Percentiles rank a stretch among this genome's conserved stretches.
phyloP scores from a whole-genome alignment of 163 green algal genomes.

The Scenedesmus sp. region DNA sequence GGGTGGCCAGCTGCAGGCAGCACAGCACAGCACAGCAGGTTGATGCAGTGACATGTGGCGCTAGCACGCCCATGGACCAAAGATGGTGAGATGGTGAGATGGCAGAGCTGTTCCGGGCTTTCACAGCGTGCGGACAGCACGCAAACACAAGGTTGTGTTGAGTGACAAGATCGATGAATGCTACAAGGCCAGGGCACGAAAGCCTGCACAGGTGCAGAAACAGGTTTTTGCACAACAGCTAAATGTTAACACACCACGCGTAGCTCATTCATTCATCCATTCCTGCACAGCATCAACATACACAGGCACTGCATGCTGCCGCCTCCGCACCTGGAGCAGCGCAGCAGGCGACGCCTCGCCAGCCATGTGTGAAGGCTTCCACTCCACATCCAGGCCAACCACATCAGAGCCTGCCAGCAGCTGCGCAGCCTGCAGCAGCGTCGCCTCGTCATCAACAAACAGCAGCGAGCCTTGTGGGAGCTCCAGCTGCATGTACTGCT shows the following conservation, averaged over 20 bases:
- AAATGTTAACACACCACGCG: too few species aligned
- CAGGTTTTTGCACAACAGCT: too few species aligned
- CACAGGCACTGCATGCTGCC: not conserved
- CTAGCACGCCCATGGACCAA: too few species aligned
- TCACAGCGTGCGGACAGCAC: too few species aligned
- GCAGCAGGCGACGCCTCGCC: constrained; percentile 23
- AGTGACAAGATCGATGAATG: too few species aligned
- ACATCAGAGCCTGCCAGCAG: constrained; percentile 20
- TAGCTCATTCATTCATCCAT: not conserved
- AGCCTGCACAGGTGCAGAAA: too few species aligned
- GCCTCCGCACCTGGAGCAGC: constrained; percentile 36
- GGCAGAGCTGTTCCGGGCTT: too few species aligned
- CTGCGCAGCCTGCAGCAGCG: not conserved
- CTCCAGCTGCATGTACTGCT: constrained; percentile 45
- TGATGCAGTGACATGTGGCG: too few species aligned
- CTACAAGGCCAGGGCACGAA: too few species aligned
- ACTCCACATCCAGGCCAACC: constrained; percentile 56
- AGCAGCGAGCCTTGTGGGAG: not conserved
- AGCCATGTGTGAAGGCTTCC: constrained; percentile 45
- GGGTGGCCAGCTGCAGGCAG: constrained; percentile 49
- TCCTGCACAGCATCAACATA: not conserved
- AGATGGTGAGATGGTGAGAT: too few species aligned
- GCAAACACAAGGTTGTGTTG: too few species aligned
- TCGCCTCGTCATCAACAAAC: constrained; percentile 14
- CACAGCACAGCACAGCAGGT: not conserved